A percentile compares a stretch with the other conserved stretches of the same genome.
Conservation (phyloP, 129 eudicot species). For the Cynara cardunculus region DNA sequence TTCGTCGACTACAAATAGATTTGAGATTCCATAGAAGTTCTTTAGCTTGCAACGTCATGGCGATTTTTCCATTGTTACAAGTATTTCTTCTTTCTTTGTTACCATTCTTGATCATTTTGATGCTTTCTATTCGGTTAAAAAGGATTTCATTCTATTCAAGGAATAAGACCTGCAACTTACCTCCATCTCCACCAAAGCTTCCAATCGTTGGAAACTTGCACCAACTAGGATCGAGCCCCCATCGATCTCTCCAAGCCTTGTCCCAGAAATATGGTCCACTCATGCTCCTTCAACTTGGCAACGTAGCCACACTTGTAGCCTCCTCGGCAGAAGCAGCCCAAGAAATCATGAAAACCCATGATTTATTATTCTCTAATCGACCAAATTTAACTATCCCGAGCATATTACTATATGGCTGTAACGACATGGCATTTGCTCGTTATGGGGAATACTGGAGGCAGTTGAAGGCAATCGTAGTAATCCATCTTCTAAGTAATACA, state of each 20-base stretch:
- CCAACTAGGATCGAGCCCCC: conserved; percentile 16
- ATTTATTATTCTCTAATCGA: conserved; percentile 4
- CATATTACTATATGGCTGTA: conserved; percentile 4
- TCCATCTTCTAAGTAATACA: conserved; percentile 20
- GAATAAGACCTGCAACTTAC: not conserved
- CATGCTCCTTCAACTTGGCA: conserved; percentile 31
- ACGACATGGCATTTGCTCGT: conserved; percentile 14
- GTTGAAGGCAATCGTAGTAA: conserved; percentile 16
- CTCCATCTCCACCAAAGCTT: conserved; percentile 37
- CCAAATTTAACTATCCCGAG: not conserved
- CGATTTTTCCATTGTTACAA: not conserved
- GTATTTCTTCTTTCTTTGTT: not conserved
- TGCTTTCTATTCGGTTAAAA: not conserved
- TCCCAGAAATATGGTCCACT: conserved; percentile 22
- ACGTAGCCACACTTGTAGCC: conserved; percentile 15
- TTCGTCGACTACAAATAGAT: too few species aligned
- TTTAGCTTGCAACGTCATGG: not conserved
- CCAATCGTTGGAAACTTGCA: conserved; percentile 42
- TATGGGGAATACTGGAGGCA: conserved; percentile 43
- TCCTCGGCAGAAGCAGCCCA: conserved; percentile 26
- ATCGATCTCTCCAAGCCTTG: conserved; percentile 28
- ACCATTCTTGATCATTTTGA: not conserved
- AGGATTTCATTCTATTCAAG: not conserved
- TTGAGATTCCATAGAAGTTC: too few species aligned
- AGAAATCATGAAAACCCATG: conserved; percentile 36